Percentiles rank a stretch among this genome's conserved stretches.
Conservation (phyloP, 2,329 filamentous ascomycete genomes). For the Aspergillus pseudonomiae region DNA sequence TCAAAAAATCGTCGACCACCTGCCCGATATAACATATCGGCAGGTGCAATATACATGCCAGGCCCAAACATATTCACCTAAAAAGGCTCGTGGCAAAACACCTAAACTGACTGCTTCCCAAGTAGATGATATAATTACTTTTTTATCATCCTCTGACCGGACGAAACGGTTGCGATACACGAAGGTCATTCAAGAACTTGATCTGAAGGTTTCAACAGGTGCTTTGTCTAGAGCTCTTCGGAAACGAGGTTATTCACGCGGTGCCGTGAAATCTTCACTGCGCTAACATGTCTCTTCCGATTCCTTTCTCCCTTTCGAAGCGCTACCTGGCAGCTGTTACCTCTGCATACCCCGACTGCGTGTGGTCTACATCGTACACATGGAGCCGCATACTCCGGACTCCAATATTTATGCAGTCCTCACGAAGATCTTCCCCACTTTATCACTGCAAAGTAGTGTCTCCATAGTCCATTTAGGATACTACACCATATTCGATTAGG, state of each 20-base stretch:
- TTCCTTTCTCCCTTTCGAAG: too few relatives aligned
- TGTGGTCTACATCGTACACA: too few relatives aligned
- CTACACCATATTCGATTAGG: not conserved
- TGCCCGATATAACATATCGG: conserved; percentile 9
- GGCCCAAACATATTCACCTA: conserved; percentile 12
- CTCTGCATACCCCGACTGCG: too few relatives aligned
- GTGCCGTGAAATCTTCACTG: not conserved
- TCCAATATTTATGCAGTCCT: not conserved
- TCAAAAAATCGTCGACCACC: conserved; percentile 12
- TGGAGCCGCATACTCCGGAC: not conserved
- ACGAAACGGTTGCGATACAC: conserved; percentile 16
- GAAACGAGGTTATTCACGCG: conserved; percentile 19
- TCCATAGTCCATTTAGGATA: not conserved
- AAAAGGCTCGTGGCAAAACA: conserved; percentile 12
- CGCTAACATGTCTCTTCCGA: too few relatives aligned
- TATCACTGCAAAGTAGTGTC: not conserved
- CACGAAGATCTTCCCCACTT: not conserved
- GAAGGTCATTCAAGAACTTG: conserved; percentile 19
- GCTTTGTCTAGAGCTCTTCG: conserved; percentile 13
- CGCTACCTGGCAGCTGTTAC: too few relatives aligned
- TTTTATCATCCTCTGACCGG: conserved; percentile 18
- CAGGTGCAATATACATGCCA: conserved; percentile 24
- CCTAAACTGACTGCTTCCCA: conserved; percentile 19
- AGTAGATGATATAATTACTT: conserved; percentile 21
- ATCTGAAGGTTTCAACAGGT: conserved; percentile 5